Conservation (phyloP, 768 basidiomycete genomes). For the Porpolomopsis calyptriformis region DNA sequence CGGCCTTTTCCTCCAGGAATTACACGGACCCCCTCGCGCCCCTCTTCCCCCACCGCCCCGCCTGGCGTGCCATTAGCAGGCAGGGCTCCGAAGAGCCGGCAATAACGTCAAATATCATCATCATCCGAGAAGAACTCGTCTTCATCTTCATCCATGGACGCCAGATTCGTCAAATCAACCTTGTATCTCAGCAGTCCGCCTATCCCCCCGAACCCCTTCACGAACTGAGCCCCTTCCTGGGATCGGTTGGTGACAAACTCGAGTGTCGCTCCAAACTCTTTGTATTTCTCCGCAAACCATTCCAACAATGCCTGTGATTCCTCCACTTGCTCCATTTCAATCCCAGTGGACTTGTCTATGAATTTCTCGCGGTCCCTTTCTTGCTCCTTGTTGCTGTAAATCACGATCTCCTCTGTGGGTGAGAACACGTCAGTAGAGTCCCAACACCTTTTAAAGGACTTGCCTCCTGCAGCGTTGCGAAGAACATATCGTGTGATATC, state of each 20-base stretch:
- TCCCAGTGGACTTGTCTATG: conserved; percentile 84
- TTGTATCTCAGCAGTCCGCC: conserved; percentile 95
- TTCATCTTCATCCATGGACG: conserved; percentile 67
- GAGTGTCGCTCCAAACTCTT: conserved; percentile 90
- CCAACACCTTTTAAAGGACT: not conserved
- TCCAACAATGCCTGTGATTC: conserved; percentile 88
- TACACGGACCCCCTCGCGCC: conserved; percentile 1
- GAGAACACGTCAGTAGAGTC: conserved; percentile 1
- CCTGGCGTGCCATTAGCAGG: conserved; percentile 54
- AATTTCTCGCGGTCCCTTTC: conserved; percentile 95
- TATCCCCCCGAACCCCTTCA: conserved; percentile 97
- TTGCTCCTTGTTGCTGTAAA: conserved; percentile 70
- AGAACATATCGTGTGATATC: conserved; percentile 82
- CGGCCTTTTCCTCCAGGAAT: not conserved
- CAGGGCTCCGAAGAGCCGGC: conserved; percentile 80
- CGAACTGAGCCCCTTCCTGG: conserved; percentile 96
- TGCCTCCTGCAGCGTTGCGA: conserved; percentile 87
- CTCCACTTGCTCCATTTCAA: conserved; percentile 84
- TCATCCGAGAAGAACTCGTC: conserved; percentile 80
- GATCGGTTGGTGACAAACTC: conserved; percentile 95
- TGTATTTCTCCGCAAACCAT: conserved; percentile 99
- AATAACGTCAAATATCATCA: conserved; percentile 75
- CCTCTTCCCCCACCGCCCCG: conserved; percentile 41
- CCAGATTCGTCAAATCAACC: conserved; percentile 85
- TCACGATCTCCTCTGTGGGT: conserved; percentile 64